These are phyloP conservation scores for Pythium chondricola DNA, from an alignment of 352 stramenopile species.

Conservation along the genomic window DNA sequence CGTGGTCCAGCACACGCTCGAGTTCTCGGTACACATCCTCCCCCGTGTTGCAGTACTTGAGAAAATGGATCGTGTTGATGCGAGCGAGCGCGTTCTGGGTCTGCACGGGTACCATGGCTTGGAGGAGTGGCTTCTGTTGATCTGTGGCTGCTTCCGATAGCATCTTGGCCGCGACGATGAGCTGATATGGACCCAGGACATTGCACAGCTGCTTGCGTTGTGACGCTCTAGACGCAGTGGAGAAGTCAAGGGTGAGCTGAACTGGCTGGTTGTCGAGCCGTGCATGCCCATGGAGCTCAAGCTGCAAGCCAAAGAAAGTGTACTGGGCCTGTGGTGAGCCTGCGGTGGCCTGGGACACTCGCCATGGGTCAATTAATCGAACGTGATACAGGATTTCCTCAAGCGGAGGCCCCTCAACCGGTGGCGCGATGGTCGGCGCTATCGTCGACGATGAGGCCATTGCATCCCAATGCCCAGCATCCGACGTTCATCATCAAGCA, in stretches of 20 bases:
- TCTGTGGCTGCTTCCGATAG: constrained; percentile 5
- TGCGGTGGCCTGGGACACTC: background rate
- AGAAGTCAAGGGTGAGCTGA: constrained; percentile 5
- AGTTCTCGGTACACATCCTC: constrained; percentile 28
- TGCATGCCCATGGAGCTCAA: constrained; percentile 4
- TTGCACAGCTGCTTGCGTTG: background rate
- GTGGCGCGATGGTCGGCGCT: background rate
- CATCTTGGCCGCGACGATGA: constrained; percentile 13
- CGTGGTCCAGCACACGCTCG: constrained; percentile 17
- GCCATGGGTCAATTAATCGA: constrained; percentile 17
- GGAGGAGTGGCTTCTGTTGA: constrained; percentile 23
- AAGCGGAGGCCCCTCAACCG: constrained; percentile 1
- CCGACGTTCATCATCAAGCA: too few relatives aligned
- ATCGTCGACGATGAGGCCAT: background rate
- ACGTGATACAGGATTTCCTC: constrained; percentile 17
- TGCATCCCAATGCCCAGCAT: too few relatives aligned
- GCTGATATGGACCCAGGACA: constrained; percentile 17
- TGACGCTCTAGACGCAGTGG: background rate
- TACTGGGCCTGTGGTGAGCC: background rate
- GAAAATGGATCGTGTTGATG: constrained; percentile 44
- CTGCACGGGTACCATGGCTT: constrained; percentile 35
- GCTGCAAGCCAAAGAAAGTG: constrained; percentile 18
- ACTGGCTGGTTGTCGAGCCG: too few relatives aligned
- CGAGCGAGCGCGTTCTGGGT: constrained; percentile 31
- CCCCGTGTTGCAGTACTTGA: constrained; percentile 18